Evolutionary conservation across 2,329 filamentous ascomycete genomes (phyloP).

Genomic region (Botrytis galanthina): DNA sequence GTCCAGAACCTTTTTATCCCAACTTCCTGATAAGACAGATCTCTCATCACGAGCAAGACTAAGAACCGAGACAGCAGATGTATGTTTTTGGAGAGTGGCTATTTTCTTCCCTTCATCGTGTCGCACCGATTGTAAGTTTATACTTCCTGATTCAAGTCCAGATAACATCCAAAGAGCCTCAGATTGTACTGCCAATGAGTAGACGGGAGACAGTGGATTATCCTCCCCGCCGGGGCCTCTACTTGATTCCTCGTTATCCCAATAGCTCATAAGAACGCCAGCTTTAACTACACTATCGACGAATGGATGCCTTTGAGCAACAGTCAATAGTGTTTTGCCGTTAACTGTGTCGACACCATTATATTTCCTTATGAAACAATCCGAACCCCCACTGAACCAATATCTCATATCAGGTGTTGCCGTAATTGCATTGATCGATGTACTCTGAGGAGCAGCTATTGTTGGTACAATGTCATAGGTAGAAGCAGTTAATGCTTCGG

Average conservation of each 20-base stretch:
- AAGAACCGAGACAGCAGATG: constrained; percentile 86
- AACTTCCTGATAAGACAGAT: constrained; percentile 86
- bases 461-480: constrained; percentile 96
- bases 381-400: constrained; percentile 90
- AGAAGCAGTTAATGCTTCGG: constrained; percentile 74
- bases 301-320: constrained; percentile 93
- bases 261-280: constrained; percentile 91
- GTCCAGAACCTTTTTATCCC: constrained; percentile 92
- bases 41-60: constrained; percentile 80
- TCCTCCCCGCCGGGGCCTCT: constrained; percentile 48
- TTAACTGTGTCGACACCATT: constrained; percentile 95
- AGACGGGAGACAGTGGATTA: constrained; percentile 77
- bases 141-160: constrained; percentile 83
- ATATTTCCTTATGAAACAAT: constrained; percentile 96
- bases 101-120: constrained; percentile 95
- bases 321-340: constrained; percentile 87
- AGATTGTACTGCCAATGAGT: constrained; percentile 87
- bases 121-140: constrained; percentile 89
- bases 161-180: constrained; percentile 89
- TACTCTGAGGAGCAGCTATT: constrained; percentile 93
- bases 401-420: constrained; percentile 92
- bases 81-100: constrained; percentile 75
- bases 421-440: constrained; percentile 89
- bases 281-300: constrained; percentile 97
- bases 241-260: constrained; percentile 87